Evolutionary conservation across 805 yeast species (phyloP).

Genomic region (Cyberlindnera suaveolens): DNA sequence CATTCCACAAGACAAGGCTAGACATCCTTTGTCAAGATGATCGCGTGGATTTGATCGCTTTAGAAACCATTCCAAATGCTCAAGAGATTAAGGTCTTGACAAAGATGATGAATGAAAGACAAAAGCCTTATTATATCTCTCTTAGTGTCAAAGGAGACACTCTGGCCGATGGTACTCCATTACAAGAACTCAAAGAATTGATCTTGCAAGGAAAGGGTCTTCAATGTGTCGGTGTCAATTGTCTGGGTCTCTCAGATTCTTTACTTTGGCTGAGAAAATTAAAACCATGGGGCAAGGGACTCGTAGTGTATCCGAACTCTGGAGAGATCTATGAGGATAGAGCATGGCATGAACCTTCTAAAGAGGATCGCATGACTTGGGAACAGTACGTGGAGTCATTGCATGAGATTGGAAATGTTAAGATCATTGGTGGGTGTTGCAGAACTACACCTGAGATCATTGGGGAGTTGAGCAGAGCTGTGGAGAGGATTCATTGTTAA

Average conservation of each 20-base stretch:
- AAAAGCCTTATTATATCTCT: conserved; percentile 38
- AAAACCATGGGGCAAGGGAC: conserved; percentile 23
- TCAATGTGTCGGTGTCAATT: conserved; percentile 56
- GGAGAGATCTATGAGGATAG: conserved; percentile 56
- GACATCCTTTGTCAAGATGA: conserved; percentile 31
- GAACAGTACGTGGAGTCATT: conserved; percentile 33
- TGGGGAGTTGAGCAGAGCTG: conserved; percentile 2
- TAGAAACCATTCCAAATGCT: conserved; percentile 69
- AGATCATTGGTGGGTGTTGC: conserved; percentile 72
- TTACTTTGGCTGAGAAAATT: conserved; percentile 33
- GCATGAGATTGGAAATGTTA: conserved; percentile 31
- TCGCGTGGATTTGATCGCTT: conserved; percentile 49
- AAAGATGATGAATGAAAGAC: conserved; percentile 30
- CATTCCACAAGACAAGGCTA: conserved; percentile 47
- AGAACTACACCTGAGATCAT: conserved; percentile 48
- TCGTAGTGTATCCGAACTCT: conserved; percentile 68
- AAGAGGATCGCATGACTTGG: conserved; percentile 29
- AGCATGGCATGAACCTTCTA: conserved; percentile 28
- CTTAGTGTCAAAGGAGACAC: conserved; percentile 35
- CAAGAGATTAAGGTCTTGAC: conserved; percentile 49
- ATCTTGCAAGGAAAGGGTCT: conserved; percentile 14
- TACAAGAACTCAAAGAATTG: conserved; percentile 27
- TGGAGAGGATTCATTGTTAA: background rate
- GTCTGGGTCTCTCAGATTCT: conserved; percentile 45
- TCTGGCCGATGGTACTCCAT: conserved; percentile 46